Evolutionary conservation across 441 rosid species (phyloP).

Genomic region (Corymbia calophylla): DNA sequence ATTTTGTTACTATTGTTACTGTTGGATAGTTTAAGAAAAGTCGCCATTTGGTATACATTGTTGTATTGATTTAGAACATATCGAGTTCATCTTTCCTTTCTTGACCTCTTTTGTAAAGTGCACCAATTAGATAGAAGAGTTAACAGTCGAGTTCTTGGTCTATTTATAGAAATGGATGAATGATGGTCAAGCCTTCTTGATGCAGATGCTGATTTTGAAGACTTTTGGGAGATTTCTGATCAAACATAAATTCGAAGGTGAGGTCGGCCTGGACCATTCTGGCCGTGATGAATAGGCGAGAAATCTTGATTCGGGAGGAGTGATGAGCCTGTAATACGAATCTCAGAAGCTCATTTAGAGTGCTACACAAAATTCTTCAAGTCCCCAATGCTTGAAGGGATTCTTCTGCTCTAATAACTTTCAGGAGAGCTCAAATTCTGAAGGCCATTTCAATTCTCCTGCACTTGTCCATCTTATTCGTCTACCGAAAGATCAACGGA

Average conservation of each 20-base stretch:
- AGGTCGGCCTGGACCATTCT: neutral
- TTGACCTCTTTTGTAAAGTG: neutral
- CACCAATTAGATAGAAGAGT: neutral
- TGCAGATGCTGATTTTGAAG: neutral
- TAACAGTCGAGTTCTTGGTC: neutral
- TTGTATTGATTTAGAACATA: neutral
- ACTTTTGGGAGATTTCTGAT: neutral
- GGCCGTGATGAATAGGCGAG: neutral
- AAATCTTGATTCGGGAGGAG: accelerated
- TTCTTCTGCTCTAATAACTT: neutral
- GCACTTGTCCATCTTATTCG: neutral
- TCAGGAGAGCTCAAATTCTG: neutral
- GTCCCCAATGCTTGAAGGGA: neutral
- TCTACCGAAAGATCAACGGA: neutral
- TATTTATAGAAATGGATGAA: neutral
- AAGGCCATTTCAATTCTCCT: neutral
- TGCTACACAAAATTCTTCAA: neutral
- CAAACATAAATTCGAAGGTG: neutral
- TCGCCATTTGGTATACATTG: too few species aligned
- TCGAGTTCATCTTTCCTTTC: neutral
- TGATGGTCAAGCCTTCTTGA: neutral
- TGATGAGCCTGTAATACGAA: neutral
- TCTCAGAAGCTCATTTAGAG: neutral
- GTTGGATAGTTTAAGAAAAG: too few species aligned
- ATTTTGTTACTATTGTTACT: too few species aligned